A percentile compares a stretch with the other conserved stretches of the same genome.
Conservation (phyloP, 805 yeast genomes). For the Ogataea trehalophila region DNA sequence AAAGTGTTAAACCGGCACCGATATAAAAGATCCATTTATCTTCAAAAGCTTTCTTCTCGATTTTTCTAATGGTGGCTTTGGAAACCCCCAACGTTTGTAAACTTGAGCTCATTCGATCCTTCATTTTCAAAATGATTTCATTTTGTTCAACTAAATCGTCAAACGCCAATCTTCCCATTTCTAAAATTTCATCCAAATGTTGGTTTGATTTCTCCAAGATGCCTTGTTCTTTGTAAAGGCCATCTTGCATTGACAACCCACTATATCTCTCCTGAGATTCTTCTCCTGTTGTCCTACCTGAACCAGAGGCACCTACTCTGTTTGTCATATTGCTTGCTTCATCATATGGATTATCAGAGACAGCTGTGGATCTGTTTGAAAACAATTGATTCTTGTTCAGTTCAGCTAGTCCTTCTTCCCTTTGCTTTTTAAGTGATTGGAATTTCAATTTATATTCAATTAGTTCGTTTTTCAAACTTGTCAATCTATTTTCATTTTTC, state of each 20-base stretch:
- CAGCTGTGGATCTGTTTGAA: slow-evolving; percentile 23
- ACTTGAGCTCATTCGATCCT: slow-evolving; percentile 57
- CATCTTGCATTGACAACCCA: slow-evolving; percentile 45
- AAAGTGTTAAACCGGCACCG: slow-evolving; percentile 57
- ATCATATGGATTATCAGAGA: slow-evolving; percentile 47
- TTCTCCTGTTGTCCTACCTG: slow-evolving; percentile 1
- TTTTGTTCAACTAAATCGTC: slow-evolving; percentile 86
- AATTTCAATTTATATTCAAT: slow-evolving; percentile 45
- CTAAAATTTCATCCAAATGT: slow-evolving; percentile 84
- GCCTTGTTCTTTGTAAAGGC: slow-evolving; percentile 63
- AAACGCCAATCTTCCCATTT: slow-evolving; percentile 80
- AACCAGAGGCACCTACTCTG: slow-evolving; percentile 8
- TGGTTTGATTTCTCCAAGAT: slow-evolving; percentile 64
- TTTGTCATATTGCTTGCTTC: slow-evolving; percentile 19
- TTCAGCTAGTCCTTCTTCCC: slow-evolving; percentile 50
- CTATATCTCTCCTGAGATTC: slow-evolving; percentile 24
- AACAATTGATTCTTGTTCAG: slow-evolving; percentile 48
- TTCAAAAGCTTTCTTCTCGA: slow-evolving; percentile 76
- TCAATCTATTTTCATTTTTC: slow-evolving; percentile 58
- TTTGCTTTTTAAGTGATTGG: slow-evolving; percentile 45
- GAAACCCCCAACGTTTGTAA: slow-evolving; percentile 84
- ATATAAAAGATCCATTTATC: slow-evolving; percentile 86
- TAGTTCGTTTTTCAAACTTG: slow-evolving; percentile 47
- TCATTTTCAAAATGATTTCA: slow-evolving; percentile 59
- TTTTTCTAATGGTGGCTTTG: slow-evolving; percentile 70